Percentiles rank a stretch among this genome's conserved stretches.
These are phyloP conservation scores for Phycomyces nitens DNA, from an alignment of 192 early-diverging fungal genomes.

Conservation along the genomic window DNA sequence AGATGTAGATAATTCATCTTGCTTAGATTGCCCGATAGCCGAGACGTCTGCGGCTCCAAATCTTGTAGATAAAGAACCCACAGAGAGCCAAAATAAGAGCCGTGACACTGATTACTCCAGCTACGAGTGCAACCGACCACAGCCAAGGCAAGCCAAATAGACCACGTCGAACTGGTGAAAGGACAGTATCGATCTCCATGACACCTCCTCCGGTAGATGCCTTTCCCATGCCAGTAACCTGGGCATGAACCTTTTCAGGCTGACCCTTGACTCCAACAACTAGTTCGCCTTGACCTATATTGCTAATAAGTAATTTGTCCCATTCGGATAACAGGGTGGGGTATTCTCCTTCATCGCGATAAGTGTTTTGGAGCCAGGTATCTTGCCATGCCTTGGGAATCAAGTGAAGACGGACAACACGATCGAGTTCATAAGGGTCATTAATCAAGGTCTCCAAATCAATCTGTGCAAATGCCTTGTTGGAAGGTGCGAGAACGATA, in stretches of 20 bases:
- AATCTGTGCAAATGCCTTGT: constrained; percentile 46
- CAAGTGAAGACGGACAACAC: constrained; percentile 59
- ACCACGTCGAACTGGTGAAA: constrained; percentile 19
- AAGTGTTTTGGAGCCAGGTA: not conserved
- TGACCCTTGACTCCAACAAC: constrained; percentile 17
- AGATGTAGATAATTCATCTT: not conserved
- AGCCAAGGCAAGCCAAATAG: constrained; percentile 14
- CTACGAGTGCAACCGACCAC: not conserved
- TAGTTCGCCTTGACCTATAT: constrained; percentile 9
- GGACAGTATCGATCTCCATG: constrained; percentile 22
- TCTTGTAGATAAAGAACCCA: constrained; percentile 15
- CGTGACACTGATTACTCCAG: not conserved
- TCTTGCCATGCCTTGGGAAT: constrained; percentile 41
- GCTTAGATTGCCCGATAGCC: constrained; percentile 8
- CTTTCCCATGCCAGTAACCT: constrained; percentile 17
- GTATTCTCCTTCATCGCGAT: constrained; percentile 9
- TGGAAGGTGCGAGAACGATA: constrained; percentile 49
- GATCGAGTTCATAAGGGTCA: constrained; percentile 42
- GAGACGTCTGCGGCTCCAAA: constrained; percentile 5
- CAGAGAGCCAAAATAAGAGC: not conserved
- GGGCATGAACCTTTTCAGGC: constrained; percentile 6
- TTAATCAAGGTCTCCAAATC: constrained; percentile 27
- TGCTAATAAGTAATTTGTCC: constrained; percentile 15
- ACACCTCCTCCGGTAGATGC: constrained; percentile 23
- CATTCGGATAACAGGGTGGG: constrained; percentile 11